Conservation (phyloP, 176 grass and related monocot species). For the Aegilops speltoides region DNA sequence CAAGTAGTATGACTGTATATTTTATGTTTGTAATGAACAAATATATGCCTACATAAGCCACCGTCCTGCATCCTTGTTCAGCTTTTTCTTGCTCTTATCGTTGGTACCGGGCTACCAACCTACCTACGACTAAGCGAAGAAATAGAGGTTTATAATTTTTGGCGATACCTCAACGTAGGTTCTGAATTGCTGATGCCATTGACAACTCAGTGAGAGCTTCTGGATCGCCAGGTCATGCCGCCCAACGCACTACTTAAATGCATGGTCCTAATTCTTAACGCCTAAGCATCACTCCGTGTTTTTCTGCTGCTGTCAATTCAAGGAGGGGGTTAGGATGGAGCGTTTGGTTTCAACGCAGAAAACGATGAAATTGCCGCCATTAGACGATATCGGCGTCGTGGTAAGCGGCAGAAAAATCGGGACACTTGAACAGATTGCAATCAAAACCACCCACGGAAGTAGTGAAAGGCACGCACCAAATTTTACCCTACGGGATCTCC, state of each 20-base stretch:
- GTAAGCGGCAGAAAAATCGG: too few species aligned
- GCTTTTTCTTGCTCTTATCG: neutral
- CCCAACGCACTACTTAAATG: neutral
- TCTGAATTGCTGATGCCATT: too few species aligned
- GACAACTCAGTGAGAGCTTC: neutral
- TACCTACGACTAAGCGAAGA: neutral
- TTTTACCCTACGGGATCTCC: too few species aligned
- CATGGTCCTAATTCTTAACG: slow-evolving; percentile 8
- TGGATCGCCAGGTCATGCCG: neutral
- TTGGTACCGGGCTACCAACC: neutral
- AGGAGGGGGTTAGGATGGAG: neutral
- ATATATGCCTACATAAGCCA: neutral
- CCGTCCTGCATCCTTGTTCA: neutral
- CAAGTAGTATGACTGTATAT: too few species aligned
- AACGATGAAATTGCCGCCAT: neutral
- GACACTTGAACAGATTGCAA: too few species aligned
- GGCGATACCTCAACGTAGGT: too few species aligned
- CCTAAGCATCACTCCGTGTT: neutral
- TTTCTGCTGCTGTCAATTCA: neutral
- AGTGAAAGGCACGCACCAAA: too few species aligned
- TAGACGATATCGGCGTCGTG: too few species aligned
- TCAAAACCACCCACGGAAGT: too few species aligned
- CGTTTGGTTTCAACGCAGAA: neutral
- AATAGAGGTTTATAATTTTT: neutral
- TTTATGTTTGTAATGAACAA: slow-evolving; percentile 8